Evolutionary conservation across 768 basidiomycete species (phyloP), one percentile per base, ranked within the genome.

Genomic region (Boletus insuetus): DNA sequence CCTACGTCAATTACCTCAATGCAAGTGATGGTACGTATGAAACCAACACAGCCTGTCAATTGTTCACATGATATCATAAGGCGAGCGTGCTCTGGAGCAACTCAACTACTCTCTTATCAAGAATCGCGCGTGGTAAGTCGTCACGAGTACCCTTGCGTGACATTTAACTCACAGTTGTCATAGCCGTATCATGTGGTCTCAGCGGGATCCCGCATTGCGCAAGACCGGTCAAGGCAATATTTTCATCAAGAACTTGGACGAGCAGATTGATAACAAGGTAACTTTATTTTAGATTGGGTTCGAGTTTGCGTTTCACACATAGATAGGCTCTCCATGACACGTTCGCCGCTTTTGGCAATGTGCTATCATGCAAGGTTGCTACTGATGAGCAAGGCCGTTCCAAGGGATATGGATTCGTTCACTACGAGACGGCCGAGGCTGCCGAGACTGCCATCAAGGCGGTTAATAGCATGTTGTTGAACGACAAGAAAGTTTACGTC

Each of bases 131-230:
- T 99, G 97, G 91, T 91, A 67, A 62, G 80, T 73, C 42, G n/a
- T 24, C 6, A 34, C 0, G 6, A 16, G 24, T 22, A 50, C 49
- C n/a, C 17, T 53, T 32, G 7, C 17, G 20, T 37, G 3, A 10
- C 26, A 7, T 43, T 41, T 7, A 52, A 24, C 48, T 56, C 51
- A 56, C 48, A 46, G 40, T 48, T 26, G 7, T 26, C 37, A 54
- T 62, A 93, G 91, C 81, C 93, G 97, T 67, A 99, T 99, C 82
- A 99, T 99, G 97, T 98, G 97, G 96, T 98, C 95, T 69, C 97
- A 98, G 83, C 92, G 97, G 73, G 97, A 98, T 79, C 97, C 97
- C 56, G 93, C 94, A 64, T 86, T 99, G 70, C 91, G 97, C 75
- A 98, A 98, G 86, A 98, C 94, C 60, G 94, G 94, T 61, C 94